These are phyloP conservation scores for Boletus barrowsii DNA, from an alignment of 768 basidiomycete genomes.

Conservation along the genomic window DNA sequence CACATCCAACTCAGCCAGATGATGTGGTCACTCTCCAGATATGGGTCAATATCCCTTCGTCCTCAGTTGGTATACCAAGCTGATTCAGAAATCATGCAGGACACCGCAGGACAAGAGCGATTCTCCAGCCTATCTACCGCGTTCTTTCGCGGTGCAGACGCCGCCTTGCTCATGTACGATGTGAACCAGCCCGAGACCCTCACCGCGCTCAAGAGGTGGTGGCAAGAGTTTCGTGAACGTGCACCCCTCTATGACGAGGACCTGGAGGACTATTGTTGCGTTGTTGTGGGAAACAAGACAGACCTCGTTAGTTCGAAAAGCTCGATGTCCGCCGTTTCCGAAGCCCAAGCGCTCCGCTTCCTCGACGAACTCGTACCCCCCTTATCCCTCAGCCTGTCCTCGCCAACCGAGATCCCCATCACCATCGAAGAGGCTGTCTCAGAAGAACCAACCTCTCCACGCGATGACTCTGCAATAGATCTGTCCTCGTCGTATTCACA, in stretches of 20 bases:
- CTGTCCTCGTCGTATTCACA: slow-evolving; percentile 23
- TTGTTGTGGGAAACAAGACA: slow-evolving; percentile 75
- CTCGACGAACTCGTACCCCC: slow-evolving; percentile 56
- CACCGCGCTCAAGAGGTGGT: slow-evolving; percentile 64
- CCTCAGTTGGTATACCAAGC: background rate
- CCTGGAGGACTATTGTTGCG: slow-evolving; percentile 61
- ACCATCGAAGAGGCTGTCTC: slow-evolving; percentile 8
- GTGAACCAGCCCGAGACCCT: slow-evolving; percentile 66
- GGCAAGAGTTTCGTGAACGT: slow-evolving; percentile 66
- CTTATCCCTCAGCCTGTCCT: slow-evolving; percentile 10
- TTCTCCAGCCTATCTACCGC: slow-evolving; percentile 80
- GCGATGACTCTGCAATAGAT: slow-evolving; percentile 8
- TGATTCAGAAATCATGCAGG: slow-evolving; percentile 39
- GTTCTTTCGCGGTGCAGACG: slow-evolving; percentile 85
- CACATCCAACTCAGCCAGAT: slow-evolving; percentile 52
- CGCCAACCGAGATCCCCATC: slow-evolving; percentile 6
- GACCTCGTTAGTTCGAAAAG: slow-evolving; percentile 42
- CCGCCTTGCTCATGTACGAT: slow-evolving; percentile 78
- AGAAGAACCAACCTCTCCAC: slow-evolving; percentile 14
- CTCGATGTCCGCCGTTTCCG: slow-evolving; percentile 28
- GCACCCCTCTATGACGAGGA: slow-evolving; percentile 69
- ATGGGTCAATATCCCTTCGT: slow-evolving; percentile 42
- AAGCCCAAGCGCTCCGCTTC: slow-evolving; percentile 49
- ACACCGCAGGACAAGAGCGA: slow-evolving; percentile 85
- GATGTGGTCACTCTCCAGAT: slow-evolving; percentile 68